Evolutionary conservation across 2,329 filamentous ascomycete genomes (phyloP).

Genomic region (Colletotrichum simmondsii): DNA sequence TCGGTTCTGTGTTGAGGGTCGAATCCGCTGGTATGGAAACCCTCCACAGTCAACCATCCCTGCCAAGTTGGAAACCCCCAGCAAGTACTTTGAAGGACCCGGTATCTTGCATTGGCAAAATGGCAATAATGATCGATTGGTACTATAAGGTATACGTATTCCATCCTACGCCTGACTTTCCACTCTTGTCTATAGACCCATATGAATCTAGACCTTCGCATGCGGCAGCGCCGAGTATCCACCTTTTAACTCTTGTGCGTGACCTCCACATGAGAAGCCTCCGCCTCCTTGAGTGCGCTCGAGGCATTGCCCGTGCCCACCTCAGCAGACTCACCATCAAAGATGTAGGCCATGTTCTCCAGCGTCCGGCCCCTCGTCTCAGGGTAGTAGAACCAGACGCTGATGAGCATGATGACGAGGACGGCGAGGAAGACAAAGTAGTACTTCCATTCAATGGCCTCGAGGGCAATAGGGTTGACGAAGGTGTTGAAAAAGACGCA

Average conservation of each 20-base stretch:
- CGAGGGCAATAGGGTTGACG: constrained; percentile 56
- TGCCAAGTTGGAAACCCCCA: background rate
- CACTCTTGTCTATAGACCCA: background rate
- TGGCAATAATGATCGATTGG: background rate
- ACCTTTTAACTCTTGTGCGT: background rate
- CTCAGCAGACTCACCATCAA: background rate
- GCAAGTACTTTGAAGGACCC: background rate
- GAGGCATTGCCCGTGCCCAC: background rate
- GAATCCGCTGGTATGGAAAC: background rate
- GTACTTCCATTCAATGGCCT: constrained; percentile 52
- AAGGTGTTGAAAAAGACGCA: constrained; percentile 55
- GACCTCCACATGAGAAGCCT: background rate
- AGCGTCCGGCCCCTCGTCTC: constrained; percentile 33
- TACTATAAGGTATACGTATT: background rate
- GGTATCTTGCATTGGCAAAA: background rate
- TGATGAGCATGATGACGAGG: constrained; percentile 55
- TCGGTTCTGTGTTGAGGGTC: too few species aligned
- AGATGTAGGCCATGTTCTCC: constrained; percentile 24
- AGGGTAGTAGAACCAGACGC: constrained; percentile 27
- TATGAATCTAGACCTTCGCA: background rate
- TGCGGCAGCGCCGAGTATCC: background rate
- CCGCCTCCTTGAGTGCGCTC: background rate
- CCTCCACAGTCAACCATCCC: background rate
- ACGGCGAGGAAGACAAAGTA: constrained; percentile 54
- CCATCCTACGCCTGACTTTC: background rate